A percentile compares a stretch with the other conserved stretches of the same genome.
Evolutionary conservation across 2,329 filamentous ascomycete species (phyloP).

Genomic region (Colletotrichum tamarilloi): DNA sequence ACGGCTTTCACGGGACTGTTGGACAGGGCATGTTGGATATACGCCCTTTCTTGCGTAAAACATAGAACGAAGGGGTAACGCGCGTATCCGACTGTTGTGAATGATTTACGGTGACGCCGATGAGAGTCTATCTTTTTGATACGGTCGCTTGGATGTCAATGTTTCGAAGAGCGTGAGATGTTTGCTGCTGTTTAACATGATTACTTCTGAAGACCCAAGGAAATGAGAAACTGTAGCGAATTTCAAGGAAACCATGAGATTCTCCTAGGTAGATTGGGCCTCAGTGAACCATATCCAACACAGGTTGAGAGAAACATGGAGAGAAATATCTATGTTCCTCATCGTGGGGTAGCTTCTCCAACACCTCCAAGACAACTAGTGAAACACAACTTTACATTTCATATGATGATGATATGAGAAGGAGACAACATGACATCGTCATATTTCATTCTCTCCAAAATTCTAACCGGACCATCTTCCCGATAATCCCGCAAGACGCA

Average conservation of each 20-base stretch:
- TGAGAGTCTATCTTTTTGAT: not conserved
- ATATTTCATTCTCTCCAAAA: not conserved
- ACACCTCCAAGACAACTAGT: not conserved
- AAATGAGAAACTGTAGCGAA: not conserved
- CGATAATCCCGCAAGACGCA: not conserved
- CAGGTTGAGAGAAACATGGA: not conserved
- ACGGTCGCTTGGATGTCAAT: not conserved
- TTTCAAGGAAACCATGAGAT: not conserved
- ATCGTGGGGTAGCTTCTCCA: not conserved
- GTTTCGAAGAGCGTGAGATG: not conserved
- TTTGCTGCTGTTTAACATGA: no score
- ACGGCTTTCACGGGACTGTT: not conserved
- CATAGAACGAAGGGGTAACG: not conserved
- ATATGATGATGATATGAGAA: not conserved
- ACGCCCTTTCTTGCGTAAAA: no score
- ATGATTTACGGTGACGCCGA: not conserved
- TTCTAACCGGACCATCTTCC: no score
- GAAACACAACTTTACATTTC: not conserved
- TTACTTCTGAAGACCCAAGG: no score
- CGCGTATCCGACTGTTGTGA: not conserved
- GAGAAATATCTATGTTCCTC: not conserved
- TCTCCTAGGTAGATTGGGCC: not conserved
- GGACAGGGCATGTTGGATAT: not conserved
- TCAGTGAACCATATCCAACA: not conserved
- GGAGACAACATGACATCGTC: not conserved